Percentiles rank a stretch among this genome's conserved stretches.
These are phyloP conservation scores for Paecilomyces formosus DNA, from an alignment of 2,329 filamentous ascomycete species.

Conservation along the genomic window DNA sequence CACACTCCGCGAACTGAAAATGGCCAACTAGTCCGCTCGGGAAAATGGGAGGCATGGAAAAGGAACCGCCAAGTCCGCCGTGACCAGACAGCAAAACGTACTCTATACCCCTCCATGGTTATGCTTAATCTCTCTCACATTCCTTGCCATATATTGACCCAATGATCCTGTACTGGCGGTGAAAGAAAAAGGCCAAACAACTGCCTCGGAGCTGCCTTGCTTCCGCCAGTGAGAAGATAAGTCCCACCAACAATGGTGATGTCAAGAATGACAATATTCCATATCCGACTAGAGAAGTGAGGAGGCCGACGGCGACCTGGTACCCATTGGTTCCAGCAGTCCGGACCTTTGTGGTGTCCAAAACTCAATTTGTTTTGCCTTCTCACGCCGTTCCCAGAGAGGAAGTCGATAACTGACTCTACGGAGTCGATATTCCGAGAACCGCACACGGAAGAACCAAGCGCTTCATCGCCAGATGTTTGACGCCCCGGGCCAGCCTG, in stretches of 20 bases:
- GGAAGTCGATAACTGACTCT: neutral
- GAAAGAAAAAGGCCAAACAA: neutral
- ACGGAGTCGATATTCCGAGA: neutral
- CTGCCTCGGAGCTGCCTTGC: neutral
- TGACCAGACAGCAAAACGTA: neutral
- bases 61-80: neutral
- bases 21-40: neutral
- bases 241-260: neutral
- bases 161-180: neutral
- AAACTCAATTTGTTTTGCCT: neutral
- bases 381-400: neutral
- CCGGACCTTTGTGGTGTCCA: neutral
- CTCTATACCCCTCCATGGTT: neutral
- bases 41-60: neutral
- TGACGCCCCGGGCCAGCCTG: neutral
- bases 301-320: neutral
- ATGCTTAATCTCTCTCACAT: conserved; percentile 1
- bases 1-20: neutral
- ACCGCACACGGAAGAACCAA: neutral
- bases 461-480: neutral
- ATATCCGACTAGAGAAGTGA: neutral
- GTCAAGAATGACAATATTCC: neutral
- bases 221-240: neutral
- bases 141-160: neutral
- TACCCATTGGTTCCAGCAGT: neutral